Percentiles rank a stretch among this genome's conserved stretches.
These are phyloP conservation scores for Yamadazyma ubonensis DNA, from an alignment of 805 yeast genomes.

Conservation along the genomic window DNA sequence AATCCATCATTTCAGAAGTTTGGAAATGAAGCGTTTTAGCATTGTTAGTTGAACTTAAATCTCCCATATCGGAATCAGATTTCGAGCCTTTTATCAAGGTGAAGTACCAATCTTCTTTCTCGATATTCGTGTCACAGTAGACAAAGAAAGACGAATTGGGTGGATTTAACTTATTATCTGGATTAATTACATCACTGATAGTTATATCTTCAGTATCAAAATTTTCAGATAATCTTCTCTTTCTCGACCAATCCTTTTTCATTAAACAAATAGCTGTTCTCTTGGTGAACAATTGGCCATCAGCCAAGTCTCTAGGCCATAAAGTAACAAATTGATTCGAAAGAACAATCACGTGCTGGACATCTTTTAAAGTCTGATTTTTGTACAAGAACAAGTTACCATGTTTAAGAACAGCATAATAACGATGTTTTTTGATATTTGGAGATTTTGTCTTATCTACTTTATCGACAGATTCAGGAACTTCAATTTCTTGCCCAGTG, in stretches of 20 bases:
- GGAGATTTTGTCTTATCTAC: constrained; percentile 18
- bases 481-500: too few species aligned
- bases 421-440: constrained; percentile 52
- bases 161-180: constrained; percentile 22
- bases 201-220: constrained; percentile 20
- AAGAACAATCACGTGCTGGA: constrained; percentile 76
- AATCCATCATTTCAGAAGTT: constrained; percentile 66
- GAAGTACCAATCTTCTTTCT: constrained; percentile 93
- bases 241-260: constrained; percentile 34
- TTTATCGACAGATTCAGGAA: constrained; percentile 4
- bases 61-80: constrained; percentile 22
- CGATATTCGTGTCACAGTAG: constrained; percentile 73
- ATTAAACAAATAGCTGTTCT: constrained; percentile 75
- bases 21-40: constrained; percentile 75
- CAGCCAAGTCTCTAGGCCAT: constrained; percentile 80
- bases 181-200: constrained; percentile 25
- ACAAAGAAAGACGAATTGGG: constrained; percentile 53
- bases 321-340: constrained; percentile 67
- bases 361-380: constrained; percentile 62
- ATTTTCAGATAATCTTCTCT: constrained; percentile 21
- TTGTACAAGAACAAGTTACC: constrained; percentile 86
- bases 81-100: constrained; percentile 77
- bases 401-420: constrained; percentile 73
- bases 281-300: constrained; percentile 78
- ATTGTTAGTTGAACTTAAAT: constrained; percentile 49